These are phyloP conservation scores for Ceratocystiopsis brevicomis DNA, from an alignment of 2,329 filamentous ascomycete genomes.

Conservation along the genomic window DNA sequence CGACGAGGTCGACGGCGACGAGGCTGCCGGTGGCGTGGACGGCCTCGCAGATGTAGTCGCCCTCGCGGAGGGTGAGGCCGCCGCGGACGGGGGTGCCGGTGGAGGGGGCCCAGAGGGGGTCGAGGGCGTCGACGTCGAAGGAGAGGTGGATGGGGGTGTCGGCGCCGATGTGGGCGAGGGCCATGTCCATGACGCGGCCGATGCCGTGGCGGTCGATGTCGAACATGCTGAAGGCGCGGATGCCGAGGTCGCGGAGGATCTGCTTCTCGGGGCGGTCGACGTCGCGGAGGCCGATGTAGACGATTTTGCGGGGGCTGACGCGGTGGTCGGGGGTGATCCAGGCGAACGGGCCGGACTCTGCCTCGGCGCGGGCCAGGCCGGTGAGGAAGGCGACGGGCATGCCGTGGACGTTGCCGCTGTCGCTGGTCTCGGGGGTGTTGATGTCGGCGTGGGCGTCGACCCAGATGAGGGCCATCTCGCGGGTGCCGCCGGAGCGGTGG, in stretches of 20 bases:
- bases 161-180: slow-evolving; percentile 80
- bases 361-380: slow-evolving; percentile 57
- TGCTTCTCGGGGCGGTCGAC: slow-evolving; percentile 89
- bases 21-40: slow-evolving; percentile 65
- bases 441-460: slow-evolving; percentile 97
- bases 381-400: slow-evolving; percentile 93
- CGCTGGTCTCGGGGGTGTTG: slow-evolving; percentile 82
- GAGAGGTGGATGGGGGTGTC: slow-evolving; percentile 95
- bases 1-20: slow-evolving; percentile 64
- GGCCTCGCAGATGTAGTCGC: slow-evolving; percentile 87
- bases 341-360: slow-evolving; percentile 60
- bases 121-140: slow-evolving; percentile 91
- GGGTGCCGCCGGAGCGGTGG: slow-evolving; percentile 45
- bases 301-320: slow-evolving; percentile 61
- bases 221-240: slow-evolving; percentile 97
- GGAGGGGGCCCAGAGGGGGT: slow-evolving; percentile 89
- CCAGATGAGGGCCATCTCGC: slow-evolving; percentile 92
- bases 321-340: slow-evolving; percentile 64
- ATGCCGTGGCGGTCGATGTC: slow-evolving; percentile 91
- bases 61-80: slow-evolving; percentile 81
- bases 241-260: slow-evolving; percentile 69
- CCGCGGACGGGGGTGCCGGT: slow-evolving; percentile 90
- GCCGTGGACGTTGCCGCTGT: slow-evolving; percentile 86
- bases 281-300: slow-evolving; percentile 90
- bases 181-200: slow-evolving; percentile 92